These are phyloP conservation scores for Rhamnella rubrinervis DNA, from an alignment of 331 rosid species.

Conservation along the genomic window DNA sequence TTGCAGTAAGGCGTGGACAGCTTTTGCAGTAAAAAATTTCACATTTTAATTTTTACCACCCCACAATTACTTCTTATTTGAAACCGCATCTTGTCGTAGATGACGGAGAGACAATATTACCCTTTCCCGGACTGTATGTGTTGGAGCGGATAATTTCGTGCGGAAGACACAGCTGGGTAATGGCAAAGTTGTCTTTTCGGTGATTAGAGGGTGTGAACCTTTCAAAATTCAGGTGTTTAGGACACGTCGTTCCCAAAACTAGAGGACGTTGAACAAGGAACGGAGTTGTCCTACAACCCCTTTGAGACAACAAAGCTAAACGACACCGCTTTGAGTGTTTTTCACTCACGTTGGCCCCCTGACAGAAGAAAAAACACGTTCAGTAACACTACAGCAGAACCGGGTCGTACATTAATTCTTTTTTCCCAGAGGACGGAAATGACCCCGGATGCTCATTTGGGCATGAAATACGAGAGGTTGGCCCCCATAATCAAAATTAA, in stretches of 20 bases:
- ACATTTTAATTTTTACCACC: slow-evolving; percentile 13
- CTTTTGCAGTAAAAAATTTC: slow-evolving; percentile 34
- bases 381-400: background rate
- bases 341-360: slow-evolving; percentile 6
- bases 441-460: slow-evolving; percentile 11
- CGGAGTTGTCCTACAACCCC: slow-evolving; percentile 10
- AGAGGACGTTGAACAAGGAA: slow-evolving; percentile 18
- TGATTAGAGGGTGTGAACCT: background rate
- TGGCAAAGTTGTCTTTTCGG: slow-evolving; percentile 22
- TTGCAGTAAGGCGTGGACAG: slow-evolving; percentile 32
- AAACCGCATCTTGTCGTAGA: background rate
- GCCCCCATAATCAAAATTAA: slow-evolving; percentile 41
- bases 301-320: slow-evolving; percentile 9
- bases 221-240: slow-evolving; percentile 17
- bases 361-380: slow-evolving; percentile 13
- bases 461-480: background rate
- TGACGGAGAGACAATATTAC: background rate
- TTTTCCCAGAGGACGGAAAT: slow-evolving; percentile 8
- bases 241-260: slow-evolving; percentile 7
- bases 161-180: background rate
- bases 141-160: background rate
- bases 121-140: background rate
- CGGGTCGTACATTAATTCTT: background rate
- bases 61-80: background rate
- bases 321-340: slow-evolving; percentile 34